Base-by-base conservation (phyloP, 2,329 filamentous ascomycete genomes). In the Magnaporthales sp. region DNA sequence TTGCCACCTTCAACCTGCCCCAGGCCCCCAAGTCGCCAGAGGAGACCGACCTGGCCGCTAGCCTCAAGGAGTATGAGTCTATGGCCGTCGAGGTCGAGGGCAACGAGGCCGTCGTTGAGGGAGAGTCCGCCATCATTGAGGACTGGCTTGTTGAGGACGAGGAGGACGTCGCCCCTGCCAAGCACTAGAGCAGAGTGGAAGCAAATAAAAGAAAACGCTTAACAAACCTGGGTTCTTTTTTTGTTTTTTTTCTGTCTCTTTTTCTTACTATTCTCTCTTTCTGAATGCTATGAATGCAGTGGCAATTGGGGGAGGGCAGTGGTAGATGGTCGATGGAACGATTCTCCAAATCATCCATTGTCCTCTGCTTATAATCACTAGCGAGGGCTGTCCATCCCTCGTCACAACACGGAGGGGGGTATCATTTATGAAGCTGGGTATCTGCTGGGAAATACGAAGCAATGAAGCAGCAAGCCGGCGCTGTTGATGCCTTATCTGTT, bases 71-170 rank as follows among this genome's bases (percentile, higher is more conserved):
- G 78, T 99, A 99, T 86, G 94, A 98, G 87, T 86, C 82, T 78
- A 92, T 96, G 85, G 86, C 89, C 74, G 93, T 97, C 73, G 95
- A 99, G 81, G 89, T 98, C 71, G 94, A 98, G 85, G 94, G 94
- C 72, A 88, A 92, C 80, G 87, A 91, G 72, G 83, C 84, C 72
- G 79, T 81, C 68, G 85, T 84, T 70, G 84, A 87, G 77, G 83
- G 83, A 71, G 81, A 84, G 67, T 82, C 86, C 67, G 84, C 89
- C 68, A 81, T 80, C 68, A 78, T 85, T 68, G 81, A 84, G 73
- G 81, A 89, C 81, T 97, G 93, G 92, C 91, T 96, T 73, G 92
- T 93, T 79, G 89, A 92, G 77, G 89, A 93, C 83, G 79, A 86
- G 75, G 86, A 86, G 72, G 84, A 89, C 72, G 80, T 81, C 70